Evolutionary conservation across 2,329 filamentous ascomycete genomes (phyloP).

Genomic region (Pseudopyricularia javanii): DNA sequence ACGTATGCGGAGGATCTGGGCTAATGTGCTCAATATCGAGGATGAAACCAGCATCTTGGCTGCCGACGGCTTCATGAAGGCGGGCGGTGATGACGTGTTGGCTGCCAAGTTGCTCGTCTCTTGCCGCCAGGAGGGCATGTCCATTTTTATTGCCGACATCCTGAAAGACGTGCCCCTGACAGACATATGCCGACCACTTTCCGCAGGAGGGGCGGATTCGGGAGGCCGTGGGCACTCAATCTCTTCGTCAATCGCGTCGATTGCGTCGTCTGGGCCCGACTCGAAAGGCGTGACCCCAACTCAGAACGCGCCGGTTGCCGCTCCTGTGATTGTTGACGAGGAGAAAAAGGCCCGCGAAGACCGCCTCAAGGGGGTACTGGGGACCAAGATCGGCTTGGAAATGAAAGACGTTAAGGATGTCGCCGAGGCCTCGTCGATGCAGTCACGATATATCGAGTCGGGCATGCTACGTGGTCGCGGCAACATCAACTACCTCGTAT

Average conservation of each 20-base stretch:
- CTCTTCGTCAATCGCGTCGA: not conserved
- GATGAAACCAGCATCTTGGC: conserved; percentile 26
- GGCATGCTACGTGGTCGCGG: conserved; percentile 29
- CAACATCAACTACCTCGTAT: conserved; percentile 33
- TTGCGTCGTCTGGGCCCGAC: not conserved
- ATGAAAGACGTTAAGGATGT: conserved; percentile 31
- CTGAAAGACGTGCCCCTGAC: conserved; percentile 27
- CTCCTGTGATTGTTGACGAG: not conserved
- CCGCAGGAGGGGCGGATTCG: not conserved
- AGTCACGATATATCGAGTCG: conserved; percentile 34
- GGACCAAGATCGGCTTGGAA: conserved; percentile 28
- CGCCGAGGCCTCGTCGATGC: conserved; percentile 32
- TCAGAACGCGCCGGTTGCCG: not conserved
- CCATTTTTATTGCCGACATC: conserved; percentile 28
- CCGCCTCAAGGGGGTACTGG: conserved; percentile 27
- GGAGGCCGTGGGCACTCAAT: not conserved
- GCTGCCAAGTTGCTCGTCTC: conserved; percentile 29
- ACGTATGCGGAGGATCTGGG: conserved; percentile 34
- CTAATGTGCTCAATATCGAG: conserved; percentile 25
- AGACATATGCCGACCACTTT: conserved; percentile 24
- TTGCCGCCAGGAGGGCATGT: conserved; percentile 28
- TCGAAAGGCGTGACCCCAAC: not conserved
- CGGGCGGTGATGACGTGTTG: conserved; percentile 32
- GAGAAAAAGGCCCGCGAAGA: conserved; percentile 13
- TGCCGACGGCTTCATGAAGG: conserved; percentile 29